Evolutionary conservation across 2,329 filamentous ascomycete genomes (phyloP), one percentile per base, ranked within the genome.

Genomic region (Westerdykella sp.): DNA sequence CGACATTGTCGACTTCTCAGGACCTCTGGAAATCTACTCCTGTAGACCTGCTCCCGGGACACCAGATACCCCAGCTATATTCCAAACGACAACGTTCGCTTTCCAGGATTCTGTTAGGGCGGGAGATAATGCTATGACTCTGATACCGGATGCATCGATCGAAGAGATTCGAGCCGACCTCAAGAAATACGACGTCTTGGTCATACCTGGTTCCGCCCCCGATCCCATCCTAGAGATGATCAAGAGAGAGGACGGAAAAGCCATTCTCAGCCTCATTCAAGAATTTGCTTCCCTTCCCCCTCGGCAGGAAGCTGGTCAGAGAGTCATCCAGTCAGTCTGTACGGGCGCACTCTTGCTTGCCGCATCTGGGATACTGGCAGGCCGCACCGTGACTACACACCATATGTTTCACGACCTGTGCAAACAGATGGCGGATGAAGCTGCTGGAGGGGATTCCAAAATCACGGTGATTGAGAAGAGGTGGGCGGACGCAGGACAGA

Each of bases 1-100:
- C 21, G 68, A 71, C 44, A 59, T 71, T 39, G 64, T 71, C 39
- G 69, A 71, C 55, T 70, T 70, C 44, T 54, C 57, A 18, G 68
- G 65, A 1, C 69, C 68, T 3, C 49, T 63, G 18, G 68, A 71
- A 44, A 56, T 70, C 30, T 58, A 68, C 43, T 57, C 55, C 28
- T 59, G 54, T 43, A 56, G 56, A 25, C 51, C 52, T 13, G 59
- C 63, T 13, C 43, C 52, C 14, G 56, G 54, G 11, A 21, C 18
- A 21, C 18, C 18, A 21, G 47, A 49, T 7, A 5, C 11, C 25
- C 7, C 7, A 28, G 49, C 55, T 9, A 48, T 57, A 32, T 72
- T 71, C 51, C 41, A 47, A 0, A 55, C 63, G 14, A 62, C 57
- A 0, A 64, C 65, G 1, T 66, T 71, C 37, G 62, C 60, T 7